phyloP scores from a whole-genome alignment of 495 filamentous ascomycete genomes.

The Xylaria palmicola region DNA sequence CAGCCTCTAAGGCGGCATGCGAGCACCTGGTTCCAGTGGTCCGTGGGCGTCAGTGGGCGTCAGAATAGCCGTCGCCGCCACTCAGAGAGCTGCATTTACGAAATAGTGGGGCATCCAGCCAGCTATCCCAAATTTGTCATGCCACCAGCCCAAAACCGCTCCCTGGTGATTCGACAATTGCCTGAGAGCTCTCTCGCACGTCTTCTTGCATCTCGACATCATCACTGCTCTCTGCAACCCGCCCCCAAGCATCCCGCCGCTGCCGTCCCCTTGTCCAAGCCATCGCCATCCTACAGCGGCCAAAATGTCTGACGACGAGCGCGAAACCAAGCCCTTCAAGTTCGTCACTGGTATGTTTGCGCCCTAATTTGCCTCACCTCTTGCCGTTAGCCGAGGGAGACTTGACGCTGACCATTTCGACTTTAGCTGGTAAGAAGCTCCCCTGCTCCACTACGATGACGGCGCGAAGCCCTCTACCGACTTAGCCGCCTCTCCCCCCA shows the following conservation, averaged over 20 bases:
- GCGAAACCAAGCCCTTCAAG: constrained; percentile 99
- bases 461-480: constrained; percentile 10
- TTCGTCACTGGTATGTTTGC: constrained; percentile 90
- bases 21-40: constrained; percentile 10
- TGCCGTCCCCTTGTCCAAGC: background rate
- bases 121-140: constrained; percentile 24
- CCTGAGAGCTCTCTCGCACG: constrained; percentile 21
- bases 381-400: constrained; percentile 18
- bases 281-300: constrained; percentile 13
- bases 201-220: constrained; percentile 25
- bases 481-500: background rate
- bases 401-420: constrained; percentile 25
- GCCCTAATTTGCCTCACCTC: constrained; percentile 38
- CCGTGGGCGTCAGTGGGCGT: constrained; percentile 7
- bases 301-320: constrained; percentile 87
- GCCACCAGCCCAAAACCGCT: constrained; percentile 31
- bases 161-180: constrained; percentile 30
- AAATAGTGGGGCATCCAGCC: constrained; percentile 14
- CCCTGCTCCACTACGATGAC: constrained; percentile 13
- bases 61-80: constrained; percentile 8
- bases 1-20: background rate
- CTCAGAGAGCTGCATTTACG: constrained; percentile 17
- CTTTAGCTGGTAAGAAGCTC: constrained; percentile 49
- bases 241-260: constrained; percentile 21
- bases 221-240: constrained; percentile 15